These are phyloP conservation scores for Trifolium pratense DNA, from an alignment of 306 rosid species.

Conservation along the genomic window DNA sequence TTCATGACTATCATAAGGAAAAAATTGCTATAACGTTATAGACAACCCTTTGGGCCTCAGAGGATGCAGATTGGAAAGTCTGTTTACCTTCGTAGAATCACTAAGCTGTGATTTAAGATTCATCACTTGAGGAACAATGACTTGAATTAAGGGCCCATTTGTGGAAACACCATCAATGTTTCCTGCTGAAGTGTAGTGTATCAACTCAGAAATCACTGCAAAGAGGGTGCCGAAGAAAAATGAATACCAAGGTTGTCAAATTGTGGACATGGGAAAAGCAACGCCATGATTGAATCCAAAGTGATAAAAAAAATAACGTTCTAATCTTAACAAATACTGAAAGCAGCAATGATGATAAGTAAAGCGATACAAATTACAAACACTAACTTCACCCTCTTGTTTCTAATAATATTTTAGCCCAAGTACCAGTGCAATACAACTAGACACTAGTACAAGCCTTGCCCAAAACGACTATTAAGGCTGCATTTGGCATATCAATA, in stretches of 20 bases:
- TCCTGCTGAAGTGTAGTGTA: slow-evolving; percentile 85
- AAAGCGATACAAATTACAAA: neutral
- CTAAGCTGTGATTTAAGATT: slow-evolving; percentile 86
- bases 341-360: slow-evolving; percentile 3
- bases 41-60: slow-evolving; percentile 17
- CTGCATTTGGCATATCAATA: slow-evolving; percentile 15
- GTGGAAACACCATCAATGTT: slow-evolving; percentile 72
- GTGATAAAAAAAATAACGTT: neutral
- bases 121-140: slow-evolving; percentile 94
- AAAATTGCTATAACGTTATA: neutral
- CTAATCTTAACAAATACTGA: slow-evolving; percentile 10
- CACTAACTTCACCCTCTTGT: neutral
- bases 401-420: neutral
- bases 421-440: neutral
- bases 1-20: neutral
- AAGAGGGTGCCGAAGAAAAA: slow-evolving; percentile 25
- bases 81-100: slow-evolving; percentile 88
- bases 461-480: slow-evolving; percentile 3
- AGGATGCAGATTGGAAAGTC: slow-evolving; percentile 32
- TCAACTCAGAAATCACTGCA: slow-evolving; percentile 97
- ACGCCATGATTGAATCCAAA: slow-evolving; percentile 26
- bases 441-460: neutral
- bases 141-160: slow-evolving; percentile 94
- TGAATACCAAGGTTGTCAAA: slow-evolving; percentile 2
- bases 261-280: slow-evolving; percentile 5